Evolutionary conservation across 106 monocot genomes (phyloP), one percentile per base, ranked within the genome.

Genomic region (Cymbidium sinense): DNA sequence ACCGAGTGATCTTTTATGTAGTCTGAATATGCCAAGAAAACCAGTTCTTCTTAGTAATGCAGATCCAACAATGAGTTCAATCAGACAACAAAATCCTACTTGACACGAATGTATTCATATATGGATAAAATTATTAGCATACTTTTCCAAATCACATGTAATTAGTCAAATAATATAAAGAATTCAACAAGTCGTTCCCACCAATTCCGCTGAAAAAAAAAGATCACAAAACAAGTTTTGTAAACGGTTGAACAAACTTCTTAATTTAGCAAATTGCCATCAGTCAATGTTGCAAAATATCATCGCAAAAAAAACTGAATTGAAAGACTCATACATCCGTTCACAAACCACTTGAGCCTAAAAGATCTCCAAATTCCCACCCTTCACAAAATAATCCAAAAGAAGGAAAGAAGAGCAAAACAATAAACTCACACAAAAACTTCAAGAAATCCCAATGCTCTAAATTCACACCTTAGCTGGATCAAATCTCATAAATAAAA

Each of bases 41-140:
- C 80, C 39, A 81, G 67, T 25, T 76, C 81, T 75, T 21, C 23
- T 76, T 36, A 28, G 64, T 50, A 81, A 81, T 44, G 76, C 76
- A 81, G 69, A 81, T 65, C 50, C 50, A 67, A 43, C 21, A 19
- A 34, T 43, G 20, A 69, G 50, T 70, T 75, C 76, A 47, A 76
- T 35, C 58, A 43, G 69, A n/a, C 33, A 11, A 52, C 4, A 72
- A 52, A 72, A 15, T 6, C 62, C 35, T 29, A 34, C 30, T 20
- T 74, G 19, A 64, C 7, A 80, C 36, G 30, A 74, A 41, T 7
- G 17, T 12, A 43, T 23, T 20, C 2, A 4, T 70, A 50, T 47
- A 61, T 54, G 74, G 2, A 7, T 55, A 54, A 79, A 5, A 54
- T 28, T 8, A 44, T 71, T 36, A 43, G 41, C 27, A 74, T 27